These are phyloP conservation scores for Rutstroemia sp. DNA, from an alignment of 2,329 filamentous ascomycete species.

Conservation along the genomic window DNA sequence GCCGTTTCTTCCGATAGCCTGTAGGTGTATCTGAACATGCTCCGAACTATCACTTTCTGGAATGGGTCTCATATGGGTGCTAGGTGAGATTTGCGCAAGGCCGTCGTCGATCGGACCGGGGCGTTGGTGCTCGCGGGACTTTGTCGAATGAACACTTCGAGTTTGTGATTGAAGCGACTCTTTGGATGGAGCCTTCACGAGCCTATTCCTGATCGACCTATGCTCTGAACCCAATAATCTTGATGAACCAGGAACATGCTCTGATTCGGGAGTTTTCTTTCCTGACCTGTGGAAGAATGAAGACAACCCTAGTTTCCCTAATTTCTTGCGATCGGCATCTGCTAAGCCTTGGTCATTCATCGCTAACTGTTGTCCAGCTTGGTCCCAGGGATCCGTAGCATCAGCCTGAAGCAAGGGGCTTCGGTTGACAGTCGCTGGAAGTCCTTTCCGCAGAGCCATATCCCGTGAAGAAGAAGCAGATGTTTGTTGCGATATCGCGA, in stretches of 20 bases:
- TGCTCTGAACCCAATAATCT: conserved; percentile 8
- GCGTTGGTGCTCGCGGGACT: conserved; percentile 12
- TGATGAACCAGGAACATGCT: conserved; percentile 8
- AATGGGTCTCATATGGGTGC: conserved; percentile 20
- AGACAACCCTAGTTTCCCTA: conserved; percentile 25
- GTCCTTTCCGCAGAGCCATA: conserved; percentile 32
- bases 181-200: conserved; percentile 22
- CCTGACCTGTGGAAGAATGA: conserved; percentile 24
- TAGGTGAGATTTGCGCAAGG: conserved; percentile 8
- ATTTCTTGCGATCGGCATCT: conserved; percentile 21
- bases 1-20: background rate
- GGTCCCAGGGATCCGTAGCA: conserved; percentile 3
- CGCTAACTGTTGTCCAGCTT: background rate
- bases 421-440: conserved; percentile 23
- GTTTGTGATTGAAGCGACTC: conserved; percentile 24
- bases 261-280: conserved; percentile 12
- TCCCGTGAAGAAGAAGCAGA: conserved; percentile 36
- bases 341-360: background rate
- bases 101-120: background rate
- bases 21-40: background rate
- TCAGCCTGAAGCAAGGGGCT: conserved; percentile 24
- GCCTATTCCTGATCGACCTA: conserved; percentile 14
- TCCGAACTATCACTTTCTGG: conserved; percentile 21
- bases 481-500: conserved; percentile 35
- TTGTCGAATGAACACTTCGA: conserved; percentile 18